phyloP scores from a whole-genome alignment of 2,329 filamentous ascomycete genomes.

The Pseudopithomyces maydicus region DNA sequence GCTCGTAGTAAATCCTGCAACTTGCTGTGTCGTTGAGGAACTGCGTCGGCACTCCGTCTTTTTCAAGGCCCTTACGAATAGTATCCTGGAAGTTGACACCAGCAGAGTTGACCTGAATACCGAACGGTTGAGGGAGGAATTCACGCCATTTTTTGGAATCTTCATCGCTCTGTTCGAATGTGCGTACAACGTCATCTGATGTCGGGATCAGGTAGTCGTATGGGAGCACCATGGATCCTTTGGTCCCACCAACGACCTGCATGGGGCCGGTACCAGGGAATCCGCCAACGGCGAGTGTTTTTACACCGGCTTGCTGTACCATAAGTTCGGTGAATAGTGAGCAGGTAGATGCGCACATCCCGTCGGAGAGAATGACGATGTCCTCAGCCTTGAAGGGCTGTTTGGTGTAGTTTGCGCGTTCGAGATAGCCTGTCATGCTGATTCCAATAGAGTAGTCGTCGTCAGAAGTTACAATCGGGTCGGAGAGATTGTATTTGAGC shows the following conservation, averaged over 20 bases:
- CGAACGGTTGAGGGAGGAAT: constrained; percentile 30
- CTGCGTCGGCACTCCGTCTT: constrained; percentile 56
- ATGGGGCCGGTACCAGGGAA: constrained; percentile 47
- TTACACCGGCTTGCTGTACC: constrained; percentile 50
- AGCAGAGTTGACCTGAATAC: constrained; percentile 28
- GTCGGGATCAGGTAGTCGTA: constrained; percentile 28
- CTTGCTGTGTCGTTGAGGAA: constrained; percentile 66
- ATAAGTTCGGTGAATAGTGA: constrained; percentile 54
- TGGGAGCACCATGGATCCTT: constrained; percentile 46
- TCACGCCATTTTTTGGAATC: constrained; percentile 25
- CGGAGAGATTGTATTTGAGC: constrained; percentile 46
- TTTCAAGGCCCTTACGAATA: constrained; percentile 38
- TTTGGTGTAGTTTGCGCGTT: constrained; percentile 30
- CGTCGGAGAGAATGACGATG: constrained; percentile 50
- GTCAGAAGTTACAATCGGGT: constrained; percentile 40
- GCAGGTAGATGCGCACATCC: constrained; percentile 53
- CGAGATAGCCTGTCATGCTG: constrained; percentile 34
- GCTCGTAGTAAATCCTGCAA: constrained; percentile 65
- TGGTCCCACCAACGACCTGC: constrained; percentile 52
- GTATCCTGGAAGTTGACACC: constrained; percentile 48
- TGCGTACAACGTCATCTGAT: constrained; percentile 19
- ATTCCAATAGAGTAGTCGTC: constrained; percentile 31
- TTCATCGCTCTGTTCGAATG: constrained; percentile 20
- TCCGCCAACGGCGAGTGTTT: constrained; percentile 50
- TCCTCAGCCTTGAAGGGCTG: constrained; percentile 46